Evolutionary conservation across 768 basidiomycete species (phyloP).

Genomic region (Gloeostereum incarnatum): DNA sequence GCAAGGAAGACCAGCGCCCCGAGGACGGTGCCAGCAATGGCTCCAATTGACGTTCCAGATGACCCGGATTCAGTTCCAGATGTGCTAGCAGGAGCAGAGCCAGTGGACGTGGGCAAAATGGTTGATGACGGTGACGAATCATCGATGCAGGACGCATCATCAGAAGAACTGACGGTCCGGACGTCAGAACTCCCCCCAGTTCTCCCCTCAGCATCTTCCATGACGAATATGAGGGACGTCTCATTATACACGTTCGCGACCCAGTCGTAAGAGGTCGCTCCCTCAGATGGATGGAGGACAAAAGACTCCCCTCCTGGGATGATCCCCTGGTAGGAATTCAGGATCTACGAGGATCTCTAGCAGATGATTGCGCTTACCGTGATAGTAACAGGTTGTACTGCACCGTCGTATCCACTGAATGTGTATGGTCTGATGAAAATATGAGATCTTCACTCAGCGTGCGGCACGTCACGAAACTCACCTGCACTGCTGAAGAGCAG

Average conservation of each 20-base stretch:
- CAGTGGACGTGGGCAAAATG: conserved; percentile 14
- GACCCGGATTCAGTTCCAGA: conserved; percentile 10
- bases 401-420: conserved; percentile 34
- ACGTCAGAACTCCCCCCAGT: conserved; percentile 55
- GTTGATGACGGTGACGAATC: conserved; percentile 44
- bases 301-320: conserved; percentile 55
- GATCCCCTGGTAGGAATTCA: conserved; percentile 31
- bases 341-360: not conserved
- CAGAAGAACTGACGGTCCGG: conserved; percentile 34
- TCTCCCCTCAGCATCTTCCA: conserved; percentile 40
- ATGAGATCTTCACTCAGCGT: conserved; percentile 4
- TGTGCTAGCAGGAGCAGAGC: not conserved
- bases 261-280: conserved; percentile 41
- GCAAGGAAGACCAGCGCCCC: conserved; percentile 46
- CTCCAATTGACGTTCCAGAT: conserved; percentile 27
- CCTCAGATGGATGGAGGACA: conserved; percentile 28
- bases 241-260: conserved; percentile 44
- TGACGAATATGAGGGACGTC: conserved; percentile 46
- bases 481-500: conserved; percentile 55
- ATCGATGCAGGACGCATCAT: conserved; percentile 43
- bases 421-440: conserved; percentile 27
- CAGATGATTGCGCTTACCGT: conserved; percentile 27
- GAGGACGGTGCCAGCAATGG: conserved; percentile 42
- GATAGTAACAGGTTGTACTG: conserved; percentile 45
- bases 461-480: conserved; percentile 15